phyloP scores from a whole-genome alignment of 1,284 basidiomycete species.

The Fistulina hepatica region DNA sequence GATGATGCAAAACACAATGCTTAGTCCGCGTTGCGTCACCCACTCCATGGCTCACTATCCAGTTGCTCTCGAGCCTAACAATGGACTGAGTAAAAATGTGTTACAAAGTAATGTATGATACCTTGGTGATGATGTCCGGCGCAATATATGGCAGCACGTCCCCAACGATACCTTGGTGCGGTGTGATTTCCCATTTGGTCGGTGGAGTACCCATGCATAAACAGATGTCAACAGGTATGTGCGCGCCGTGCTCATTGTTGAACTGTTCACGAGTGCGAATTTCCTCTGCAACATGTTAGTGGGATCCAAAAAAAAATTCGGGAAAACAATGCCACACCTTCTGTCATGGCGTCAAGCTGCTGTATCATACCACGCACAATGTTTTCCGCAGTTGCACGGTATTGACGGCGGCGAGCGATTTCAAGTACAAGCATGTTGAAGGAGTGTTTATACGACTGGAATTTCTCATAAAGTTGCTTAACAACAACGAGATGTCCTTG shows the following conservation, averaged over 20 bases:
- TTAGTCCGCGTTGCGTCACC: too few relatives aligned
- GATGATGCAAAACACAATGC: too few relatives aligned
- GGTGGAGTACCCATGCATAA: constrained; percentile 61
- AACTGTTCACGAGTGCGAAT: constrained; percentile 51
- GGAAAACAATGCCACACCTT: constrained; percentile 35
- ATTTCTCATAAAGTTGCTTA: constrained; percentile 52
- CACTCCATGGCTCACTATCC: too few relatives aligned
- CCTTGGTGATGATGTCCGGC: constrained; percentile 45
- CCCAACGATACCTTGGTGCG: constrained; percentile 37
- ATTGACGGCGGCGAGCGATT: constrained; percentile 54
- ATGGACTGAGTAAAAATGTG: too few relatives aligned
- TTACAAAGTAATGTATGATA: constrained; percentile 18
- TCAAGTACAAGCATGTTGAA: constrained; percentile 64
- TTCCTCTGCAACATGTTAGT: constrained; percentile 42
- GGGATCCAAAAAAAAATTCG: too few relatives aligned
- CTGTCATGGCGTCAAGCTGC: constrained; percentile 48
- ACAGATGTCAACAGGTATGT: constrained; percentile 68
- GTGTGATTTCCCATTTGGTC: constrained; percentile 54
- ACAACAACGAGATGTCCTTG: constrained; percentile 50
- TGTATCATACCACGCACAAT: constrained; percentile 54
- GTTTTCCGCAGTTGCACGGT: constrained; percentile 51
- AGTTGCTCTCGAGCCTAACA: too few relatives aligned
- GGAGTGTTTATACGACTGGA: constrained; percentile 53
- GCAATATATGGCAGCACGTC: constrained; percentile 53
- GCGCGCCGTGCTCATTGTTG: constrained; percentile 55